A percentile compares a stretch with the other conserved stretches of the same genome.
phyloP scores from a whole-genome alignment of 805 yeast species.

The Peterozyma toletana region DNA sequence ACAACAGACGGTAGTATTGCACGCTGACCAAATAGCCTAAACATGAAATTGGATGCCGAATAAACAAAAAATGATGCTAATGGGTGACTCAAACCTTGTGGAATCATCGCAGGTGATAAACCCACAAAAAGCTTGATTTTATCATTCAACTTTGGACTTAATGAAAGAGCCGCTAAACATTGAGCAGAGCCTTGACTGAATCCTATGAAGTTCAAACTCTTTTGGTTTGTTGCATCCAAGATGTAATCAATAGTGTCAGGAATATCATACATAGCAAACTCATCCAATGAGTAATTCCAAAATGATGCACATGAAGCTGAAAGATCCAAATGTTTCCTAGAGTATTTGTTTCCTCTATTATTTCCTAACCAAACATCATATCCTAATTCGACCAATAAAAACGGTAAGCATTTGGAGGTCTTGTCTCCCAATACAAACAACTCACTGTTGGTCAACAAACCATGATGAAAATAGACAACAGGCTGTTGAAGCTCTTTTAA shows the following conservation, averaged over 20 bases:
- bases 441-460: constrained; percentile 84
- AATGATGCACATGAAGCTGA: constrained; percentile 38
- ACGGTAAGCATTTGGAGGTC: constrained; percentile 52
- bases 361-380: constrained; percentile 95
- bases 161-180: constrained; percentile 73
- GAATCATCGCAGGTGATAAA: constrained; percentile 91
- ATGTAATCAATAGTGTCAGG: constrained; percentile 79
- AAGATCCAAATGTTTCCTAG: constrained; percentile 61
- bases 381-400: constrained; percentile 69
- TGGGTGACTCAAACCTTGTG: constrained; percentile 73
- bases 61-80: constrained; percentile 71
- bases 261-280: constrained; percentile 85
- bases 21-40: constrained; percentile 64
- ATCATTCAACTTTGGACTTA: constrained; percentile 55
- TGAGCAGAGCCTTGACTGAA: constrained; percentile 95
- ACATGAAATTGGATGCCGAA: constrained; percentile 71
- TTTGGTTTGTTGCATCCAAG: constrained; percentile 37
- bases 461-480: constrained; percentile 85
- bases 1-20: constrained; percentile 53
- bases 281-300: constrained; percentile 93
- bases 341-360: constrained; percentile 88
- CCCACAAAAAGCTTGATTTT: constrained; percentile 54
- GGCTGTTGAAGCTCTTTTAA: constrained; percentile 19
- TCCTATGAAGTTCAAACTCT: constrained; percentile 64
- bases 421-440: constrained; percentile 42